phyloP scores from a whole-genome alignment of 352 stramenopile genomes.

The Phytophthora tentaculata region DNA sequence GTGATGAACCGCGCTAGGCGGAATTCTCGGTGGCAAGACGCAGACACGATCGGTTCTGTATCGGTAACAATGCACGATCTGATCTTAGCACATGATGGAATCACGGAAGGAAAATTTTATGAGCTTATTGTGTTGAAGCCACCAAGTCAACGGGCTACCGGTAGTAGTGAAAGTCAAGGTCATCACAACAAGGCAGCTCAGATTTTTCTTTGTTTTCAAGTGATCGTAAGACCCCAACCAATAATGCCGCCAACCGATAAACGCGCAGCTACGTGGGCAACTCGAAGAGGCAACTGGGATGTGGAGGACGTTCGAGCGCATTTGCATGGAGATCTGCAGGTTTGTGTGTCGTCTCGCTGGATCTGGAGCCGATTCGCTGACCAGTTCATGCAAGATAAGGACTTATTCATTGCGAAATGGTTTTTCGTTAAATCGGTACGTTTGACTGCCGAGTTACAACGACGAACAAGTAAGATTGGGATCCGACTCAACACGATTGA shows the following conservation, averaged over 20 bases:
- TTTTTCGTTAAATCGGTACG: slow-evolving; percentile 47
- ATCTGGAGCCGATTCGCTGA: slow-evolving; percentile 64
- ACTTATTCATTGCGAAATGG: slow-evolving; percentile 53
- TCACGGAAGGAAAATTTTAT: slow-evolving; percentile 34
- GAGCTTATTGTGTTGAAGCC: slow-evolving; percentile 18
- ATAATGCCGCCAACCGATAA: slow-evolving; percentile 9
- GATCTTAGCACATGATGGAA: slow-evolving; percentile 26
- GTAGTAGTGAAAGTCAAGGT: background rate
- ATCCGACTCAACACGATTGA: slow-evolving; percentile 22
- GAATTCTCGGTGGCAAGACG: slow-evolving; percentile 27
- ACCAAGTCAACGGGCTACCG: slow-evolving; percentile 1
- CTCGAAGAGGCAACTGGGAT: slow-evolving; percentile 51
- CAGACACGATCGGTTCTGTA: slow-evolving; percentile 45
- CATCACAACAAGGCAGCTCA: slow-evolving; percentile 4
- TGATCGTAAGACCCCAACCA: slow-evolving; percentile 29
- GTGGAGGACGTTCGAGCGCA: slow-evolving; percentile 44
- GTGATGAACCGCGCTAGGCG: slow-evolving; percentile 47
- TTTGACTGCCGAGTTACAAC: slow-evolving; percentile 27
- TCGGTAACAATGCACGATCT: slow-evolving; percentile 52
- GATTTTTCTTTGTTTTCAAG: slow-evolving; percentile 43
- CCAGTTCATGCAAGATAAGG: slow-evolving; percentile 48
- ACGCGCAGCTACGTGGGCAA: slow-evolving; percentile 25
- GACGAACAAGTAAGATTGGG: slow-evolving; percentile 18
- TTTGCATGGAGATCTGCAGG: slow-evolving; percentile 59
- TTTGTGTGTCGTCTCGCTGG: slow-evolving; percentile 54